Evolutionary conservation across 2,329 filamentous ascomycete species (phyloP).

Genomic region (Pseudogymnoascus sp.): DNA sequence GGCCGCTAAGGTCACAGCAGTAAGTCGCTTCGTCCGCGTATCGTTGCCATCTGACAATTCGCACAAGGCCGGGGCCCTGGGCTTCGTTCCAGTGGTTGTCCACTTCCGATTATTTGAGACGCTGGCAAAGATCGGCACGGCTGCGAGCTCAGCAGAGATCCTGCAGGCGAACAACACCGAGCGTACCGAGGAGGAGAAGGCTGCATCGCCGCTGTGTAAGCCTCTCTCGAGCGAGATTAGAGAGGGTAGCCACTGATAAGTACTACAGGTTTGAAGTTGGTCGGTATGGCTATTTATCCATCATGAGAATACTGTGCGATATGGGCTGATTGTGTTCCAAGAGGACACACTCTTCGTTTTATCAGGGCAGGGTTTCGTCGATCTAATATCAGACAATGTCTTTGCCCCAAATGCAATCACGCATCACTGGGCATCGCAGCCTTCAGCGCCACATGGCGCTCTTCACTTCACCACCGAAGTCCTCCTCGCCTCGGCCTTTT

Average conservation of each 20-base stretch:
- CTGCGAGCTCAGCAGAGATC: constrained; percentile 25
- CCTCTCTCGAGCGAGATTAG: neutral
- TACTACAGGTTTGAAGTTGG: neutral
- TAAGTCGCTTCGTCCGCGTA: neutral
- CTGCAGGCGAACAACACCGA: constrained; percentile 19
- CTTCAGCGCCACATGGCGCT: constrained; percentile 30
- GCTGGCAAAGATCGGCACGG: constrained; percentile 21
- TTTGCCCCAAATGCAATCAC: constrained; percentile 30
- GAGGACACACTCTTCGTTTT: constrained; percentile 32
- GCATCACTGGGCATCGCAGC: constrained; percentile 27
- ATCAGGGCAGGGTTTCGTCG: constrained; percentile 29
- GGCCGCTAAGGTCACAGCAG: neutral
- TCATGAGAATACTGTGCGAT: neutral
- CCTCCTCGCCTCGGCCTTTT: constrained; percentile 29
- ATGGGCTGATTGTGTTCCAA: constrained; percentile 13
- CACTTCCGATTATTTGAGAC: constrained; percentile 29
- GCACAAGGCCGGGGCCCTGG: constrained; percentile 27
- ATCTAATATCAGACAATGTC: constrained; percentile 25
- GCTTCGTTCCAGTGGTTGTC: constrained; percentile 31
- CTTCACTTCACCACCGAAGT: constrained; percentile 32
- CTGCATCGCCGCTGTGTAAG: neutral
- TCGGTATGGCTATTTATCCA: neutral
- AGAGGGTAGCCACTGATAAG: neutral
- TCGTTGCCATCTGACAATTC: neutral
- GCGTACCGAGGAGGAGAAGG: neutral